A percentile compares a stretch with the other conserved stretches of the same genome.
phyloP scores from a whole-genome alignment of 163 green algal species.

The Trebouxia gelatinosa region DNA sequence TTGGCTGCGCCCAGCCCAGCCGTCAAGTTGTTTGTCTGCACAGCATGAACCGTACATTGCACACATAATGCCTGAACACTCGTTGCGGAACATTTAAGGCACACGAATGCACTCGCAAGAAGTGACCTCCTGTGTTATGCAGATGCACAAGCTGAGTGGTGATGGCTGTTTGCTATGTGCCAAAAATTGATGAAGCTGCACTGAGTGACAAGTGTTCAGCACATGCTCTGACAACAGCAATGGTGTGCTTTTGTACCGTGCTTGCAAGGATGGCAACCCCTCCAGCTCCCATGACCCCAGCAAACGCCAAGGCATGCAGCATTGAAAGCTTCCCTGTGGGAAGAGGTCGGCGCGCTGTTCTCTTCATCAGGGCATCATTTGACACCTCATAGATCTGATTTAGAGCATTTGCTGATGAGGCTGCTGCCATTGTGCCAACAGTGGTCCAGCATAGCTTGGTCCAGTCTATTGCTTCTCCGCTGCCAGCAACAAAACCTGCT shows the following conservation, averaged over 20 bases:
- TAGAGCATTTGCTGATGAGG: constrained; percentile 92
- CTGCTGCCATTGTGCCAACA: constrained; percentile 83
- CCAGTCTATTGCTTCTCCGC: constrained; percentile 78
- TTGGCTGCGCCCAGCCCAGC: constrained; percentile 87
- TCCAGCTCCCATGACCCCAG: constrained; percentile 55
- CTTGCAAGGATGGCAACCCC: constrained; percentile 72
- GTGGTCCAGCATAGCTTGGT: constrained; percentile 74
- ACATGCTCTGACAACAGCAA: neutral
- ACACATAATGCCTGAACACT: no score
- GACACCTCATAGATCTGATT: constrained; percentile 90
- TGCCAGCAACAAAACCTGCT: constrained; percentile 87
- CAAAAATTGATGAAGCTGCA: neutral
- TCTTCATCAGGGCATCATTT: constrained; percentile 89
- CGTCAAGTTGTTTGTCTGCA: constrained; percentile 85
- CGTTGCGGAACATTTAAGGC: no score
- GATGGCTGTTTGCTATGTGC: neutral
- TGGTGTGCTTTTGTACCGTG: constrained; percentile 46
- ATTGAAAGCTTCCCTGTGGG: constrained; percentile 76
- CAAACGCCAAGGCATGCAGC: constrained; percentile 83
- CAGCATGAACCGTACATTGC: no score
- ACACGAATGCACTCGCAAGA: no score
- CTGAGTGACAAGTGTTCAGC: neutral
- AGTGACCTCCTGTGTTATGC: no score
- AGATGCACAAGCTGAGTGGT: no score
- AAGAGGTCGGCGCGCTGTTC: constrained; percentile 86